Base-by-base conservation (phyloP, 495 filamentous ascomycete genomes). In the Collariella sp. region DNA sequence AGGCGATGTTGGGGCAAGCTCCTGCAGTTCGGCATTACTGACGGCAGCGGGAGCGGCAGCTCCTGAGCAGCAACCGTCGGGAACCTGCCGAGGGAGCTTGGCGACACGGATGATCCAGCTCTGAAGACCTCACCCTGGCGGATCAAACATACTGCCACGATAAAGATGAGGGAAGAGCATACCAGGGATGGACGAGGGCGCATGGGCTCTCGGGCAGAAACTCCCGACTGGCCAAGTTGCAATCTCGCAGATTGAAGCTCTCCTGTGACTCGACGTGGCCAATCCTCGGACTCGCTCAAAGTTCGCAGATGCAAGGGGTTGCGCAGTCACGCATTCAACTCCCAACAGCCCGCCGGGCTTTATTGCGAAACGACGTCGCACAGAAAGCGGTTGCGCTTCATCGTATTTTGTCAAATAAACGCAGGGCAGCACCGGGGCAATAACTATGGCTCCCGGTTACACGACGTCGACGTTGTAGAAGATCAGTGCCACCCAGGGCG, bases 381-480 rank as follows among this genome's bases (percentile, higher is more conserved):
- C 50, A 26, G 16, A 31, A 34, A 33, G 36, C 48, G 36, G 16
- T 11, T 34, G 39, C n/a, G 19, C 33, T 19, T 20, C 41, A 46
- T 54, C 56, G 51, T 58, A 58, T 58, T 34, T 29, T 53, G 52
- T 54, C 56, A 49, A 58, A 54, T 58, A 41, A 47, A 50, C 39
- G 46, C 39, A 36, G 50, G 48, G 56, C 50, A 39, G 56, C 56
- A 16, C 36, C 23, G 15, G 16, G 15, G 9, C 0, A 26, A 49
- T 39, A n/a, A n/a, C n/a, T n/a, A 35, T 22, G 2, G 43, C 13
- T n/a, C 23, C 23, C 33, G 16, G 50, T 58, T 45, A 50, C 56
- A 54, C 50, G 19, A 29, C 49, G 36, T 57, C 36, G 36, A 46
- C 13, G 26, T 29, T 38, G 29, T 18, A 7, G 40, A 38, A 42